phyloP scores from a whole-genome alignment of 2,329 filamentous ascomycete species.

The Fusarium sp. region DNA sequence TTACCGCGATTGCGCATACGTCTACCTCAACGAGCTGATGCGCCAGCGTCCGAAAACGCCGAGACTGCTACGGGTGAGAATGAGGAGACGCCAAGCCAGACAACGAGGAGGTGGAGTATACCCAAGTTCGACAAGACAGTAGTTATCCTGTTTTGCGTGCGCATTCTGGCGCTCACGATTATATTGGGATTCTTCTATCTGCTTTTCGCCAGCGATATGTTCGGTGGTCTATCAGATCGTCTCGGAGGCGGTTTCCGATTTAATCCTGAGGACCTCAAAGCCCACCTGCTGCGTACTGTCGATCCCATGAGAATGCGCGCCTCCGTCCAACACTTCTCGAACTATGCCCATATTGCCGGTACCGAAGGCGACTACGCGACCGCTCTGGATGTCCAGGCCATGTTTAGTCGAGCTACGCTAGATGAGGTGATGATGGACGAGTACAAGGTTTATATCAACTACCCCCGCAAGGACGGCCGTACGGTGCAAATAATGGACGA shows the following conservation, averaged over 20 bases:
- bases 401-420: slow-evolving; percentile 78
- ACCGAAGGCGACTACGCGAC: slow-evolving; percentile 91
- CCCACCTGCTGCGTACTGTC: slow-evolving; percentile 78
- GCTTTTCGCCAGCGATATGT: slow-evolving; percentile 86
- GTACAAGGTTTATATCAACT: slow-evolving; percentile 93
- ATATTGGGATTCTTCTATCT: slow-evolving; percentile 84
- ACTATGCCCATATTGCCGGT: slow-evolving; percentile 91
- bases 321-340: slow-evolving; percentile 80
- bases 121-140: slow-evolving; percentile 58
- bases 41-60: slow-evolving; percentile 43
- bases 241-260: slow-evolving; percentile 76
- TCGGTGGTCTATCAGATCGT: slow-evolving; percentile 72
- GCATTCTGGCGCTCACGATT: slow-evolving; percentile 79
- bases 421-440: slow-evolving; percentile 82
- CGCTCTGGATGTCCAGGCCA: slow-evolving; percentile 83
- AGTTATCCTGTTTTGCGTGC: slow-evolving; percentile 72
- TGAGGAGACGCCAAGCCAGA: slow-evolving; percentile 44
- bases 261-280: slow-evolving; percentile 83
- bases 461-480: slow-evolving; percentile 80
- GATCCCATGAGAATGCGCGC: slow-evolving; percentile 77
- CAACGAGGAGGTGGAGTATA: slow-evolving; percentile 42
- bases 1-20: slow-evolving; percentile 64
- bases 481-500: slow-evolving; percentile 82
- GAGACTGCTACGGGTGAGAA: slow-evolving; percentile 43
- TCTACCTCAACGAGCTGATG: slow-evolving; percentile 55